Base-by-base conservation (phyloP, 768 basidiomycete species). In the Naganishia randhawae region DNA sequence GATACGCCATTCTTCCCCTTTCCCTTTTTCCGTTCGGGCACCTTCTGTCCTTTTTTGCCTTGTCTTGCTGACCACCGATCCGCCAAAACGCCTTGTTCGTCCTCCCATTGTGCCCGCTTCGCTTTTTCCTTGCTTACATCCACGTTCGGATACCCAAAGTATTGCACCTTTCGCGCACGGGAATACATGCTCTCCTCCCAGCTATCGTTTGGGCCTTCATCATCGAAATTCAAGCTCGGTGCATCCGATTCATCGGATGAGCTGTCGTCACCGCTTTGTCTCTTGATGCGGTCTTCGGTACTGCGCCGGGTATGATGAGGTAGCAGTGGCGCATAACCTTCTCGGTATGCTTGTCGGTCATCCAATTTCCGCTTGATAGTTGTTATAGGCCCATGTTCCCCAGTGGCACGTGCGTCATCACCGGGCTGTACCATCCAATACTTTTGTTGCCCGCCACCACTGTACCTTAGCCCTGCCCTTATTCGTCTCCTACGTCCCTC, bases 361-460 rank as follows among this genome's bases (percentile, higher is more conserved):
- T 82, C 81, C 1, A 82, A 45, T 22, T 66, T 61, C 13, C 78
- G 67, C 29, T 78, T 74, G 55, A 82, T 68, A 7, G 78, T 74
- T 25, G 72, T 74, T 3, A 82, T n/a, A 0, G 81, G 80, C 17
- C 82, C 77, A 27, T 72, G 71, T 19, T 78, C 74, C 8, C 76
- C 76, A 25, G 72, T 66, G 22, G 65, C 70, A 5, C 73, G 65
- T 4, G 70, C 74, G 63, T 79, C 78, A 54, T 78, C 74, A n/a
- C 78, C 82, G 0, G 86, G 84, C 73, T 87, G 86, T 0, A 94
- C 92, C 10, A 99, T 83, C 96, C 96, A 99, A 79, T 99, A 99
- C 81, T 99, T 99, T 66, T 84, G 83, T 76, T 87, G 86, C 1
- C 95, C 96, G n/a, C 92, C 92, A 65, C 88, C 85, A 53, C 87